Evolutionary conservation across 2,329 filamentous ascomycete genomes (phyloP).

Genomic region (Rhynchosporium secalis): DNA sequence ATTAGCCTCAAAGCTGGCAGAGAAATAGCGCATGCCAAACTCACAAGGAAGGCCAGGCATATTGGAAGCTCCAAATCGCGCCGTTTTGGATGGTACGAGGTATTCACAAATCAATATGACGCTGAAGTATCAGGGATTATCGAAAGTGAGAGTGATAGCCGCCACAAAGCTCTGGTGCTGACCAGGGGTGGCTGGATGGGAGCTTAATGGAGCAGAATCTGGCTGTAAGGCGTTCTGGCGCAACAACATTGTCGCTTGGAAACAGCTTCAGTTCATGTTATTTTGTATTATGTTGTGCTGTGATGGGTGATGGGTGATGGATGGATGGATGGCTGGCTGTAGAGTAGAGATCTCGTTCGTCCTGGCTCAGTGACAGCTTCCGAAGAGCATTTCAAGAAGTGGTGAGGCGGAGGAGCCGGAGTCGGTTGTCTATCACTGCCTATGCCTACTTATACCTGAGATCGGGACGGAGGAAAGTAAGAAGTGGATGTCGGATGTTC

Average conservation of each 20-base stretch:
- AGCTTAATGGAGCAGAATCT: constrained; percentile 33
- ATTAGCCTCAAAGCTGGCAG: constrained; percentile 13
- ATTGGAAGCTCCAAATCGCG: constrained; percentile 36
- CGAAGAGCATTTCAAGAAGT: not conserved
- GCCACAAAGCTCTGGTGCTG: constrained; percentile 32
- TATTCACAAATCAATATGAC: not conserved
- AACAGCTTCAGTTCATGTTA: constrained; percentile 14
- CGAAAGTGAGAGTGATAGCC: constrained; percentile 16
- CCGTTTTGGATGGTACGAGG: not conserved
- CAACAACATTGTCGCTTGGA: constrained; percentile 40
- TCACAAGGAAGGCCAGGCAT: constrained; percentile 60
- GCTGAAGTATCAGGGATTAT: constrained; percentile 20
- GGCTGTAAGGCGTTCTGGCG: constrained; percentile 33
- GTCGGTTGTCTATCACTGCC: not conserved
- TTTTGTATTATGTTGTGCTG: not conserved
- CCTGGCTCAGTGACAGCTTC: not conserved
- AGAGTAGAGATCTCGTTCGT: too few species aligned
- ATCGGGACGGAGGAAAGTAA: too few species aligned
- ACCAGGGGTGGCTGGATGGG: constrained; percentile 30
- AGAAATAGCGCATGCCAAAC: constrained; percentile 30
- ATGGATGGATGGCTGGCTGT: too few species aligned
- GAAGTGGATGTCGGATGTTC: too few species aligned
- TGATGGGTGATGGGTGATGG: too few species aligned
- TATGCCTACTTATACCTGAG: too few species aligned
- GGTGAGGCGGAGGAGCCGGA: not conserved